Base-by-base conservation (phyloP, 495 filamentous ascomycete species). In the Annulohypoxylon stygium region DNA sequence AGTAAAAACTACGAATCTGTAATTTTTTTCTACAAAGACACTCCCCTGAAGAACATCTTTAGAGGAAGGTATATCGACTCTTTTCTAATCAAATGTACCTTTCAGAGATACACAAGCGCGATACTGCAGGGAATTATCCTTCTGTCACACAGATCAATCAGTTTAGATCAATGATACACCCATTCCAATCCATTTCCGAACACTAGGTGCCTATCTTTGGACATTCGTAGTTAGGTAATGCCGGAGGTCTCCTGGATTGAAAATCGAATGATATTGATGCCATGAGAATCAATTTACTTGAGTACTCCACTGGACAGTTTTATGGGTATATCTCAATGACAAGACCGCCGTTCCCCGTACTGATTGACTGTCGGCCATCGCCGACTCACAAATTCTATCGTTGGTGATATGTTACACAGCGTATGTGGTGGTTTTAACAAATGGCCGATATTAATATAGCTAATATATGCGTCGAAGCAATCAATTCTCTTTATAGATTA, bases 211-310 rank as follows among this genome's bases (percentile, higher is more conserved):
- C 20, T 23, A 9, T 11, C 4, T 0, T 50, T 18, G 12, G 4
- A n/a, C 34, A 9, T 47, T 30, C 26, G 23, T 33, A 20, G 12
- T 14, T 30, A 53, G 18, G 47, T 33, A 61, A 34, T 26, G 3
- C 34, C 45, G 23, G 18, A 20, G 6, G 26, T 8, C 33, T 25
- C 39, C 30, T 39, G 11, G 20, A 1, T 4, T 4, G 1, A 60
- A 0, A 4, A 68, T 68, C 57, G 65, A 68, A 68, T 14, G 65
- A 61, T 61, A 3, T n/a, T 20, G 12, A 20, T 61, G n/a, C 18
- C 43, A 61, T 43, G 33, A 48, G 41, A 57, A 30, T 6, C 30
- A 30, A 30, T 30, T 7, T 68, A 41, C 7, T 30, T 3, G 16
- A 43, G 5, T 20, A 48, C 47, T 9, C 14, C 3, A 26, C 18